phyloP scores from a whole-genome alignment of 768 basidiomycete species.

The Pisolithus albus region DNA sequence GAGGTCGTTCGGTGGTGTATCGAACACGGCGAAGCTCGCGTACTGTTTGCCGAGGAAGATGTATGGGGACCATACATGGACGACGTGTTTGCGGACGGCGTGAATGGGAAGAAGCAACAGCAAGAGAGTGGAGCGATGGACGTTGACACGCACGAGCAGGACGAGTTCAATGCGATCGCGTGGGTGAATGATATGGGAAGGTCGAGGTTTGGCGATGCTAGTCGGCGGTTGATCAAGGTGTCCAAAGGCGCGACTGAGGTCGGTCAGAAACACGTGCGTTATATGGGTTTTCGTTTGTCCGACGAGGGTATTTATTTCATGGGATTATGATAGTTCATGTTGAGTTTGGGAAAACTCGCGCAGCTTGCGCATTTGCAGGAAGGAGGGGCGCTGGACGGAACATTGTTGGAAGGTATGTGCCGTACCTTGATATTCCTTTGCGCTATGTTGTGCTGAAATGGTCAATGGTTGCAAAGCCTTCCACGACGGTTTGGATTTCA shows the following conservation, averaged over 20 bases:
- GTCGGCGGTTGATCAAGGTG: constrained; percentile 56
- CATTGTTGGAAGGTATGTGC: constrained; percentile 48
- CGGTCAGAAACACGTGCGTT: constrained; percentile 66
- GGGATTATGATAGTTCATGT: constrained; percentile 56
- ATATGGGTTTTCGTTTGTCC: background rate
- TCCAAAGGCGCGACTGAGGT: constrained; percentile 51
- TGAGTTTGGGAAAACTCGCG: constrained; percentile 85
- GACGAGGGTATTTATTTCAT: constrained; percentile 3
- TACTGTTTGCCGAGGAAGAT: constrained; percentile 73
- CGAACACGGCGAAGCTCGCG: constrained; percentile 77
- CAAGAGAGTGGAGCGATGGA: constrained; percentile 29
- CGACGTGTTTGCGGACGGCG: constrained; percentile 46
- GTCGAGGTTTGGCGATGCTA: constrained; percentile 57
- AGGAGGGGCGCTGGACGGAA: constrained; percentile 37
- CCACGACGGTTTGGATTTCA: constrained; percentile 82
- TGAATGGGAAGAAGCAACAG: constrained; percentile 16
- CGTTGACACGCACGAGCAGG: constrained; percentile 24
- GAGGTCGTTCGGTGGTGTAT: constrained; percentile 93
- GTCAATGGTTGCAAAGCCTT: constrained; percentile 45
- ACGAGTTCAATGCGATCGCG: constrained; percentile 49
- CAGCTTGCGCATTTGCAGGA: constrained; percentile 62
- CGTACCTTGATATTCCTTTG: background rate
- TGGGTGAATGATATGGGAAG: constrained; percentile 88
- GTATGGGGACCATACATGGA: constrained; percentile 59
- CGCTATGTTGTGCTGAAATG: constrained; percentile 2